A percentile compares a stretch with the other conserved stretches of the same genome.
Conservation (phyloP, 2,329 filamentous ascomycete species). For the Penicillium sp. region DNA sequence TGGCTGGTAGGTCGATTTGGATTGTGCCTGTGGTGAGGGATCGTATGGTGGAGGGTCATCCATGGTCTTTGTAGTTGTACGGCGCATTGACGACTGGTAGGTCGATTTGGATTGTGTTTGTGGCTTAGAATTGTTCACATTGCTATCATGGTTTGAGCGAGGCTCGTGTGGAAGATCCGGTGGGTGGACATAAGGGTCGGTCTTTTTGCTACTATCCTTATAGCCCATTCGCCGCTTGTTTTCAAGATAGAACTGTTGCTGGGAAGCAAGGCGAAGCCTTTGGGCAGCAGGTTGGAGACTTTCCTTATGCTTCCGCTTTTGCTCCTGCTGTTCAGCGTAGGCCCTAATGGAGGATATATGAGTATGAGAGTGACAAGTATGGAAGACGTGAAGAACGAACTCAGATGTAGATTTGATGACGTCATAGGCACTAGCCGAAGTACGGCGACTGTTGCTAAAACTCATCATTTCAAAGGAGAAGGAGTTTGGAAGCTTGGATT, state of each 20-base stretch:
- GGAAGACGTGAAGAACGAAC: conserved; percentile 3
- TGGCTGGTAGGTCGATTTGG: background rate
- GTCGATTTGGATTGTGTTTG: background rate
- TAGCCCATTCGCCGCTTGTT: background rate
- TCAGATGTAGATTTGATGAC: conserved; percentile 14
- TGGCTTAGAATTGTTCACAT: background rate
- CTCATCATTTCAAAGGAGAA: conserved; percentile 3
- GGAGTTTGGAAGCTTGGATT: background rate
- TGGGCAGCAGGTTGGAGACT: background rate
- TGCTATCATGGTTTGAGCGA: background rate
- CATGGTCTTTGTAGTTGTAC: background rate
- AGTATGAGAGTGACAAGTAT: background rate
- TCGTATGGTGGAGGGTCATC: background rate
- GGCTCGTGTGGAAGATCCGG: background rate
- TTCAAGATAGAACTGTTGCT: background rate
- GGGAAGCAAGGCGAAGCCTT: background rate
- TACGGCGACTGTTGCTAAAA: conserved; percentile 10
- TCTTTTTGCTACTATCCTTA: background rate
- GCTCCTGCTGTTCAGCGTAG: background rate
- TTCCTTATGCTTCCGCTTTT: background rate
- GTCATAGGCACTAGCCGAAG: conserved; percentile 3
- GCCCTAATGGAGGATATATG: background rate
- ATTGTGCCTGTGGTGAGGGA: background rate
- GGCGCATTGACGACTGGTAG: background rate
- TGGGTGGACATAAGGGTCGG: background rate